Percentiles rank a stretch among this genome's conserved stretches.
These are phyloP conservation scores for Golubevia sp. DNA, from an alignment of 1,284 basidiomycete genomes.

Conservation along the genomic window DNA sequence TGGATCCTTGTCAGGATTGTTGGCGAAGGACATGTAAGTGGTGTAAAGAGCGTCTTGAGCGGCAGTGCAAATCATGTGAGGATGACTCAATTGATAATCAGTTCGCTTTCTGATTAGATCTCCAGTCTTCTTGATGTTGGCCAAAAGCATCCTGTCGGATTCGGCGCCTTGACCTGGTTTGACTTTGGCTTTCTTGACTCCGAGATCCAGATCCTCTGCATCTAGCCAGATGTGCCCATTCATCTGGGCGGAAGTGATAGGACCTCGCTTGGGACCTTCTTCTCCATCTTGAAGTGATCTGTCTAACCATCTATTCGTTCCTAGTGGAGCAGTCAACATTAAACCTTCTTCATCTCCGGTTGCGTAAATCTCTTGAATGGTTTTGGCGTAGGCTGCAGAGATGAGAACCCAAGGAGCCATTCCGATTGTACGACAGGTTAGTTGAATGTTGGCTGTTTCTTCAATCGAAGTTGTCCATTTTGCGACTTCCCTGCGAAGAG, in stretches of 20 bases:
- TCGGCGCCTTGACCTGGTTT: not conserved
- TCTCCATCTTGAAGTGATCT: not conserved
- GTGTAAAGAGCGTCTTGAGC: not conserved
- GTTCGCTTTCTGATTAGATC: not conserved
- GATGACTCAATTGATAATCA: not conserved
- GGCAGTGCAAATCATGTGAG: not conserved
- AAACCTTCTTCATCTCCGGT: not conserved
- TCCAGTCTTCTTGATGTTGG: not conserved
- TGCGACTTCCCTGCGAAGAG: not conserved
- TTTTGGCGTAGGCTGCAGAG: not conserved
- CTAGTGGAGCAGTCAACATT: not conserved
- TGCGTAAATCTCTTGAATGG: not conserved
- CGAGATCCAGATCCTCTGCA: not conserved
- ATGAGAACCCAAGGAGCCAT: not conserved
- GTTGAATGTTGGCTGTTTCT: not conserved
- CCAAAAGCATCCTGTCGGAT: not conserved
- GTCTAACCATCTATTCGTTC: not conserved
- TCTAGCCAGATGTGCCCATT: not conserved
- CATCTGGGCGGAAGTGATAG: not conserved
- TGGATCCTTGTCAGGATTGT: too few relatives aligned
- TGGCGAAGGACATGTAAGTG: too few relatives aligned
- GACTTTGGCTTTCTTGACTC: not conserved
- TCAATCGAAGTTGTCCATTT: not conserved
- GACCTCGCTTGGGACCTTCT: not conserved
- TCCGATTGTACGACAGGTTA: not conserved